Base-by-base conservation (phyloP, 805 yeast species). In the Candida coquimbonensis region DNA sequence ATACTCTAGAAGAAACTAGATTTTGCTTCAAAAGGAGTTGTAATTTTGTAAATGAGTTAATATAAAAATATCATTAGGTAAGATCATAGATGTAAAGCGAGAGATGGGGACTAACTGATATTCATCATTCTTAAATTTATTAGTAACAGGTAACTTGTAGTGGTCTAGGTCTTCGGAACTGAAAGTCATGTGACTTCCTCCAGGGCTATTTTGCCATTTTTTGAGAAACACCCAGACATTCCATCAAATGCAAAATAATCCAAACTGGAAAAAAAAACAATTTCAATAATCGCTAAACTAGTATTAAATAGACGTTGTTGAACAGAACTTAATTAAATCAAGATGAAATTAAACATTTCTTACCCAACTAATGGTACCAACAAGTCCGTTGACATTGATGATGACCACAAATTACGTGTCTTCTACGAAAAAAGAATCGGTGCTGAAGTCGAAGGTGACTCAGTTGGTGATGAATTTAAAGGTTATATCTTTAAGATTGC, bases 351-450 rank as follows among this genome's bases (percentile, higher is more conserved):
- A 77, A 93, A 93, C 85, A 91, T 93, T 78, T 87, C 99, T 72
- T 93, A 86, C 83, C 99, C 99, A 80, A 91, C 96, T 75, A 95
- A 93, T 87, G 99, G 99, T 83, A 85, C 99, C 67, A 97, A 93
- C 78, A 93, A 93, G 82, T 75, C 87, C 76, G 78, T 91, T 73
- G 98, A 93, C 61, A 87, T 93, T 67, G 99, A 93, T 70, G 99
- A 93, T 72, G 99, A 93, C 77, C 98, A 90, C 84, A 90, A 93
- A 73, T 81, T 91, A 73, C 93, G 96, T 74, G 87, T 80, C 72
- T 90, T 93, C 80, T 90, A 88, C 87, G 99, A 93, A 74, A 93
- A 93, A 85, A 89, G 98, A 76, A 87, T 93, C 83, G 99, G 99
- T 69, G 97, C 89, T 78, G 99, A 93, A 78, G 96, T 93, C 70